Base-by-base conservation (phyloP, 2,329 filamentous ascomycete genomes). In the Fusarium pseudoanthophilum region DNA sequence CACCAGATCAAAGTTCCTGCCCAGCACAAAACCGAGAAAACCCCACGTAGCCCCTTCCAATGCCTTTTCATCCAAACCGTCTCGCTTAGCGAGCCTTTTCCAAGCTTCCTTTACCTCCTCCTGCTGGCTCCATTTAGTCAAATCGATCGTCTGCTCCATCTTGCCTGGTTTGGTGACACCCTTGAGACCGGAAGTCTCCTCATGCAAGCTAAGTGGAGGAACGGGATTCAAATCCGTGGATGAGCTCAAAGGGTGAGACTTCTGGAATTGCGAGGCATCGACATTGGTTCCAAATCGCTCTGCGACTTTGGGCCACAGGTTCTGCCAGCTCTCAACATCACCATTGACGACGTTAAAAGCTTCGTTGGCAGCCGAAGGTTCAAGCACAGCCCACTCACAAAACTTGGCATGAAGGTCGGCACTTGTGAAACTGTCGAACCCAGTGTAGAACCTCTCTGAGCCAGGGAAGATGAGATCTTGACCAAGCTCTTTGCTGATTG, bases 241-340 rank as follows among this genome's bases (percentile, higher is more conserved):
- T 11, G 62, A 55, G 7, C 58, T 42, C 18, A 65, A 34, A 0
- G 34, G 13, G 2, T 55, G 34, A 16, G 40, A 28, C 16, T 40
- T 1, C 7, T 36, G 34, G 15, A 65, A 65, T 11, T 65, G 62
- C 1, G 34, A 26, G 11, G 6, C 20, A 5, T 46, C 42, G 5
- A 55, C 58, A 10, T 34, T 65, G 4, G 28, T 40, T 8, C 36
- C 28, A 18, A 65, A 63, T 15, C 26, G 46, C 8, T 55, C 40
- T 24, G 58, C 48, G 3, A 64, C 48, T 21, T 32, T 34, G 7
- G 62, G 62, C 62, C 62, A 65, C 2, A 65, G 13, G 14, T 63
- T 65, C 20, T 65, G 62, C 62, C 62, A 65, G 26, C 62, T 65
- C 28, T 65, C 62, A 4, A 34, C 48, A 53, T 65, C 62, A 5